Conservation (phyloP, 257 asterid species). For the Perilla frutescens region DNA sequence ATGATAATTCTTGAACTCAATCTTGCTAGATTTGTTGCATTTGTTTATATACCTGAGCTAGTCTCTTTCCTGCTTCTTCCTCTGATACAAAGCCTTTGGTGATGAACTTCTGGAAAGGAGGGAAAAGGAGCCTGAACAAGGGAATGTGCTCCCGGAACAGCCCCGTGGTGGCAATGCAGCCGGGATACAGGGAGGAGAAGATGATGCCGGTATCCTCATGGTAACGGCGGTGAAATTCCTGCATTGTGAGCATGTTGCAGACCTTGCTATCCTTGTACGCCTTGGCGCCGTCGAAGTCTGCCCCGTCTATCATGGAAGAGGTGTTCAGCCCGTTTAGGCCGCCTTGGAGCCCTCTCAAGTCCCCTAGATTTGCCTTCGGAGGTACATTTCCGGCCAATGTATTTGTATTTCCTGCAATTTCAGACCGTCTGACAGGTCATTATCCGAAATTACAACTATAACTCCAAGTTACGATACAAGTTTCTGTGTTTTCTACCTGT, state of each 20-base stretch:
- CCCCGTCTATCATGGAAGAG: slow-evolving; percentile 92
- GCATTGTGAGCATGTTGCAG: slow-evolving; percentile 98
- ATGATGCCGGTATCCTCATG: slow-evolving; percentile 92
- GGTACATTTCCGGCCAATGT: slow-evolving; percentile 96
- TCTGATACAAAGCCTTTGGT: slow-evolving; percentile 93
- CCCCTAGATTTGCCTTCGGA: slow-evolving; percentile 95
- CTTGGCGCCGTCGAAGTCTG: slow-evolving; percentile 92
- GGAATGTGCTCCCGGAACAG: slow-evolving; percentile 92
- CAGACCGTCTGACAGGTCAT: no score
- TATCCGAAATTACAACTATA: no score
- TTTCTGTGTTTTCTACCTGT: slow-evolving; percentile 53
- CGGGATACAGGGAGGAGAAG: slow-evolving; percentile 89
- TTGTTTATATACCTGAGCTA: slow-evolving; percentile 67
- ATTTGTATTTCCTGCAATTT: slow-evolving; percentile 75
- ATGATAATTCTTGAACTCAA: not conserved
- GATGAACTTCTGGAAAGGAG: slow-evolving; percentile 86
- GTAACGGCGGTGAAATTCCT: slow-evolving; percentile 86
- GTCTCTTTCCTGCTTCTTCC: slow-evolving; percentile 88
- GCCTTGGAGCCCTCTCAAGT: slow-evolving; percentile 80
- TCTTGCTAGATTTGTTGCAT: not conserved
- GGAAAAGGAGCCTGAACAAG: slow-evolving; percentile 82
- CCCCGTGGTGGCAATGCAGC: slow-evolving; percentile 95
- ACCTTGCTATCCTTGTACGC: slow-evolving; percentile 98
- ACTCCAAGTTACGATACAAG: no score
- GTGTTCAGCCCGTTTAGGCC: slow-evolving; percentile 76